Evolutionary conservation across 345 rosid genomes (phyloP), one percentile per base, ranked within the genome.

Genomic region (Salix koriyanagi): DNA sequence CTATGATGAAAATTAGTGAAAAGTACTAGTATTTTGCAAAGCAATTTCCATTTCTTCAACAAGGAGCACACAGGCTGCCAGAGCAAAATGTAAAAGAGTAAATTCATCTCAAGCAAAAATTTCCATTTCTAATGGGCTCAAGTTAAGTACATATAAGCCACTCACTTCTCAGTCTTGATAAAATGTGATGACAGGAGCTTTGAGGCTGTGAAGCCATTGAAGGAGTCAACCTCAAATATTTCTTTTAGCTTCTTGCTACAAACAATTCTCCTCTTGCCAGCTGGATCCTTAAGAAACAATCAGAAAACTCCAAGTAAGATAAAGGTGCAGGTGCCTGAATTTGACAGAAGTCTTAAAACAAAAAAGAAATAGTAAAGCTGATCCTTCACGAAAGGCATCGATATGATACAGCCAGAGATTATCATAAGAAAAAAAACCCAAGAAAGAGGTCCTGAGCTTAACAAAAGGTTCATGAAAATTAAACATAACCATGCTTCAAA

Each of bases 241-340:
- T 89, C 92, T 79, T 84, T 88, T 70, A 87, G 85, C 88, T 89
- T 92, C 71, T 85, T 85, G 48, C 89, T 89, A 18, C 90, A 85
- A 75, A 87, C 41, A 46, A 88, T 75, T 80, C 84, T 84, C 89
- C 82, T 79, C 86, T 79, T 86, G 72, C 84, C 87, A 18, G 86
- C 84, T 76, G 86, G 90, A 83, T 89, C 93, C 96, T 88, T 78
- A 50, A 30, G 16, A 28, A 77, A 78, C 32, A 72, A 65, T 23
- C 32, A 77, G 61, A 75, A 75, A 80, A 28, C 21, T 21, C 5
- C 25, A 18, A 61, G 71, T 68, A 46, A 76, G 73, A 50, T n/a
- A 23, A 42, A 67, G 62, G 54, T 26, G 42, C 25, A 70, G 7
- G 36, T 70, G 36, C 72, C 23, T 42, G 30, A 76, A 73, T 16